Conservation (phyloP, 805 yeast genomes). For the Ogataea salicorniae region DNA sequence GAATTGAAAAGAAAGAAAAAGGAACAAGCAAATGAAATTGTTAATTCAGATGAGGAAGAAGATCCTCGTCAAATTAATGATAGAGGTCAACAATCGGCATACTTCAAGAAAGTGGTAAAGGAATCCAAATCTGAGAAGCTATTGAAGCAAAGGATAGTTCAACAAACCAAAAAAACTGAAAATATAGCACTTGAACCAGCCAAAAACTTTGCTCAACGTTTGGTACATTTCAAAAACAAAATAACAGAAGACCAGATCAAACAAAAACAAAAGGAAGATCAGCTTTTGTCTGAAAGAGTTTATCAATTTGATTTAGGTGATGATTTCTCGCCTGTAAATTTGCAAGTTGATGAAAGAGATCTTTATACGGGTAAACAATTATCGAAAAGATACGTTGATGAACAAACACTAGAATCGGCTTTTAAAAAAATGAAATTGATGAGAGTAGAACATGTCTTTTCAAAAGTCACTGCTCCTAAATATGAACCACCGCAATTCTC, state of each 20-base stretch:
- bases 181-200: neutral
- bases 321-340: slow-evolving; percentile 22
- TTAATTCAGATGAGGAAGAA: slow-evolving; percentile 26
- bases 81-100: slow-evolving; percentile 9
- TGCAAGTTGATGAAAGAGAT: slow-evolving; percentile 40
- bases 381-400: slow-evolving; percentile 42
- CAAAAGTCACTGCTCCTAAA: slow-evolving; percentile 64
- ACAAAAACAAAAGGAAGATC: slow-evolving; percentile 17
- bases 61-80: slow-evolving; percentile 20
- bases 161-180: no score
- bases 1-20: slow-evolving; percentile 16
- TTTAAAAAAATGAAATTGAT: slow-evolving; percentile 50
- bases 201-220: slow-evolving; percentile 10
- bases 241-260: slow-evolving; percentile 18
- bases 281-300: slow-evolving; percentile 32
- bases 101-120: slow-evolving; percentile 8
- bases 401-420: slow-evolving; percentile 29
- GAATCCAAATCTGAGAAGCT: slow-evolving; percentile 7
- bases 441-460: slow-evolving; percentile 53
- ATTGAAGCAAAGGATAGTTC: slow-evolving; percentile 4
- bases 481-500: slow-evolving; percentile 63
- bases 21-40: slow-evolving; percentile 10
- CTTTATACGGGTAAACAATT: slow-evolving; percentile 39
- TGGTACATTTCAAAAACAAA: slow-evolving; percentile 7
- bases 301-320: slow-evolving; percentile 33